Percentiles rank a stretch among this genome's conserved stretches.
Conservation (phyloP, 257 asterid species). For the Solanum pinnatisectum region DNA sequence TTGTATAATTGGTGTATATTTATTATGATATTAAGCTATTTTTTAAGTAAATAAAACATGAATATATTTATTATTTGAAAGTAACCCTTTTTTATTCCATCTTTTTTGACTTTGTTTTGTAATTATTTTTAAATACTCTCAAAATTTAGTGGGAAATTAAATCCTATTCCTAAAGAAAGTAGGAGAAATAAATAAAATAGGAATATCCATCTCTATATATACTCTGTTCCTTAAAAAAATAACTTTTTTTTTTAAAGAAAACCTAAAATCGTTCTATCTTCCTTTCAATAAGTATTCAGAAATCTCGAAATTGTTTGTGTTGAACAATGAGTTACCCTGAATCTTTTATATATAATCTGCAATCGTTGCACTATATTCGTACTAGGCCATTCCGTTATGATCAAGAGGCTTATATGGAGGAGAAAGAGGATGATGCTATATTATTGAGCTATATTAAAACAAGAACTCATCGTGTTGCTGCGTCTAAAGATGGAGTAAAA, state of each 20-base stretch:
- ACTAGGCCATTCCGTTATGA: neutral
- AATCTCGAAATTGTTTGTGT: no score
- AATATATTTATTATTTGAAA: no score
- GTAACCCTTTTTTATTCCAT: no score
- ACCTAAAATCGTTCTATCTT: no score
- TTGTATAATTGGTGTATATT: no score
- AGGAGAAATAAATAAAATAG: neutral
- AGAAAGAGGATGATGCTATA: neutral
- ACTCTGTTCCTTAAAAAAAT: no score
- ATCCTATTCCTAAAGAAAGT: neutral
- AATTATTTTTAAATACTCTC: no score
- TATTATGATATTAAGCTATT: no score
- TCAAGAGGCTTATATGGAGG: neutral
- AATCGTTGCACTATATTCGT: neutral
- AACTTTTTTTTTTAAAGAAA: no score
- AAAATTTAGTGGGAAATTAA: neutral
- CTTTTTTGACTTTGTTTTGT: no score
- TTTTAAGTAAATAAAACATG: no score
- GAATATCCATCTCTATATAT: neutral
- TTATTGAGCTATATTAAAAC: neutral
- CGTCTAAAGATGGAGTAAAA: rapidly evolving
- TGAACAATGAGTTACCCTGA: neutral
- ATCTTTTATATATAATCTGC: neutral
- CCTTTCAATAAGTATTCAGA: no score
- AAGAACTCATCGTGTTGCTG: neutral